A percentile compares a stretch with the other conserved stretches of the same genome.
Conservation (phyloP, 1,284 basidiomycete genomes). For the Rhodotorula mucilaginosa region DNA sequence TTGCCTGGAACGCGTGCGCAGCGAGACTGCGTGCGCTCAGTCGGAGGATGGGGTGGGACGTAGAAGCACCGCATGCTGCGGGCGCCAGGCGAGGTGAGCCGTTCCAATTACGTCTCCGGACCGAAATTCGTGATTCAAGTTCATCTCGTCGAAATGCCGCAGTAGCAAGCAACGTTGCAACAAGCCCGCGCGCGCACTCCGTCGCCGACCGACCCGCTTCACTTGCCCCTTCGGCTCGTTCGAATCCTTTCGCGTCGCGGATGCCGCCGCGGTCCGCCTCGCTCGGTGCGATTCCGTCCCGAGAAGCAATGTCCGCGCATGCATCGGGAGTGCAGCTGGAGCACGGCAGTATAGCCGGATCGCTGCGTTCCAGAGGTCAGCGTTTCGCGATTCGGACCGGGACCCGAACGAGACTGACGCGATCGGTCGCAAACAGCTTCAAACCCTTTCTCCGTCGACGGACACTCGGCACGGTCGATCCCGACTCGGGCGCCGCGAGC, state of each 20-base stretch:
- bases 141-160: no score
- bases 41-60: neutral
- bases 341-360: neutral
- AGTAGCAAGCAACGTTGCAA: neutral
- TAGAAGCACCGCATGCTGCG: neutral
- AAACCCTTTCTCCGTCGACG: neutral
- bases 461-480: neutral
- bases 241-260: neutral
- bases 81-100: neutral
- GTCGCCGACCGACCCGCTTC: neutral
- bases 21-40: neutral
- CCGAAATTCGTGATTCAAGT: no score
- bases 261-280: neutral
- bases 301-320: neutral
- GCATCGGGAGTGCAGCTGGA: neutral
- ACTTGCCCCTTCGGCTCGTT: neutral
- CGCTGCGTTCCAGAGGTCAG: no score
- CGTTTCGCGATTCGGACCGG: neutral
- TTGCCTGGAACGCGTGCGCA: neutral
- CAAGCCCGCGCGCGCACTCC: neutral
- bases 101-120: no score
- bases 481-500: neutral
- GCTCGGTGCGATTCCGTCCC: neutral
- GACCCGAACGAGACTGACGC: neutral
- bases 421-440: neutral